Conservation (phyloP, 1,139 yeast species). For the Taphrina sp. region DNA sequence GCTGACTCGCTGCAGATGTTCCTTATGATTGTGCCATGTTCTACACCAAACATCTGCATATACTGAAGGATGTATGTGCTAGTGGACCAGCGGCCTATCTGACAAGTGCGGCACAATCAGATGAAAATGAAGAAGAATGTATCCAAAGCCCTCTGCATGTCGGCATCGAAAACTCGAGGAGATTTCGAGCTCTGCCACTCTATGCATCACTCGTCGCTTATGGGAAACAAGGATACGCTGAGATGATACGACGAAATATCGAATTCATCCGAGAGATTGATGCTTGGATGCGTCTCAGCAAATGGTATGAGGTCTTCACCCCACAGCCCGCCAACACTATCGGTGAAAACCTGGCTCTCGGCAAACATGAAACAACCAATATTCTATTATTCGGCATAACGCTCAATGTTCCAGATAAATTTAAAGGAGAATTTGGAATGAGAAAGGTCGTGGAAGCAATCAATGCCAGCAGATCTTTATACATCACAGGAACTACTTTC, state of each 20-base stretch:
- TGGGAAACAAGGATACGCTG: conserved; percentile 10
- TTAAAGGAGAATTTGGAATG: no score
- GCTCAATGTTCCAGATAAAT: background rate
- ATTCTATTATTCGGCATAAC: conserved; percentile 1
- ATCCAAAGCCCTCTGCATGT: conserved; percentile 14
- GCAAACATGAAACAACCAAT: conserved; percentile 2
- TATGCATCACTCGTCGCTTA: conserved; percentile 15
- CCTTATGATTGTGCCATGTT: conserved; percentile 18
- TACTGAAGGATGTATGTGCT: conserved; percentile 13
- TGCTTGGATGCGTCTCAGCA: conserved; percentile 1
- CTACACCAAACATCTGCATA: background rate
- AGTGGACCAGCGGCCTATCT: conserved; percentile 17
- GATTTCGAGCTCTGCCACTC: conserved; percentile 16
- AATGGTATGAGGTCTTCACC: background rate
- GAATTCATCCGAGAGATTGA: conserved; percentile 7
- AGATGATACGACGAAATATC: conserved; percentile 2
- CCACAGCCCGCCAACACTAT: conserved; percentile 1
- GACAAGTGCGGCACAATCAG: background rate
- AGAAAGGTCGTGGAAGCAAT: background rate
- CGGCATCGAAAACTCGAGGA: conserved; percentile 15
- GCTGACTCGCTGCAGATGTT: background rate
- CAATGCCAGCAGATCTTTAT: background rate
- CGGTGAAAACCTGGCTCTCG: background rate
- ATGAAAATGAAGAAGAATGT: background rate
- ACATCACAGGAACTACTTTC: conserved; percentile 7